Percentiles rank a stretch among this genome's conserved stretches.
These are phyloP conservation scores for Babesia bigemina DNA, from an alignment of 169 alveolate genomes.

Conservation along the genomic window DNA sequence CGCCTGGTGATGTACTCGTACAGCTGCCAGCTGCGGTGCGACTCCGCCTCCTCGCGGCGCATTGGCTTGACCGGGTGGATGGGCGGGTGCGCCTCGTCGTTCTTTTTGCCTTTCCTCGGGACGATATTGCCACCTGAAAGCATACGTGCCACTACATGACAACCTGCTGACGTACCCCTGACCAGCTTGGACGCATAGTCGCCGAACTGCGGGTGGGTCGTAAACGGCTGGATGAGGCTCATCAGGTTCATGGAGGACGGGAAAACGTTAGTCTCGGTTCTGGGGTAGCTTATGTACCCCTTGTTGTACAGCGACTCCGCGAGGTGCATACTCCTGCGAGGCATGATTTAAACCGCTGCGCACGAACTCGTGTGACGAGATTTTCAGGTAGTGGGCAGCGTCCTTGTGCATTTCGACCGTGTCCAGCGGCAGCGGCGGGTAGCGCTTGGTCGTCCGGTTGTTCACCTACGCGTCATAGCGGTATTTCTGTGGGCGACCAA, in stretches of 20 bases:
- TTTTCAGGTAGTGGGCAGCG: slow-evolving; percentile 66
- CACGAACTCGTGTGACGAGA: slow-evolving; percentile 69
- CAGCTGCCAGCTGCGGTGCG: slow-evolving; percentile 76
- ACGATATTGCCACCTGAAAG: slow-evolving; percentile 61
- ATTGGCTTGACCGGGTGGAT: slow-evolving; percentile 97
- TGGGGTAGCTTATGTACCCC: slow-evolving; percentile 95
- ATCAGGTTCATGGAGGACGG: slow-evolving; percentile 87
- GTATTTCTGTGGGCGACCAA: slow-evolving; percentile 3
- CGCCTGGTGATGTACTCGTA: slow-evolving; percentile 81
- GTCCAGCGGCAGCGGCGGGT: slow-evolving; percentile 72
- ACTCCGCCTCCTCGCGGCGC: slow-evolving; percentile 72
- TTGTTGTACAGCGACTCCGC: slow-evolving; percentile 95
- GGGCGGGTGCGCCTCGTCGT: slow-evolving; percentile 99
- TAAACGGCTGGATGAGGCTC: slow-evolving; percentile 77
- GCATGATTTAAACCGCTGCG: slow-evolving; percentile 77
- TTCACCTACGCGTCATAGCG: slow-evolving; percentile 13
- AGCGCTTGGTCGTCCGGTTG: slow-evolving; percentile 34
- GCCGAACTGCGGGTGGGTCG: slow-evolving; percentile 87
- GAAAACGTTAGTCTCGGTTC: slow-evolving; percentile 98
- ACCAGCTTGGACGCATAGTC: slow-evolving; percentile 83
- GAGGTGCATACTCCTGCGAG: slow-evolving; percentile 89
- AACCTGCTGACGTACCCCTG: slow-evolving; percentile 6
- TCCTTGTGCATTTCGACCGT: slow-evolving; percentile 79
- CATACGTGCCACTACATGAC: not conserved
- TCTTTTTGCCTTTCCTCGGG: slow-evolving; percentile 89